Evolutionary conservation across 164 flowering plant species (phyloP).

Genomic region (Hamamelis virginiana): DNA sequence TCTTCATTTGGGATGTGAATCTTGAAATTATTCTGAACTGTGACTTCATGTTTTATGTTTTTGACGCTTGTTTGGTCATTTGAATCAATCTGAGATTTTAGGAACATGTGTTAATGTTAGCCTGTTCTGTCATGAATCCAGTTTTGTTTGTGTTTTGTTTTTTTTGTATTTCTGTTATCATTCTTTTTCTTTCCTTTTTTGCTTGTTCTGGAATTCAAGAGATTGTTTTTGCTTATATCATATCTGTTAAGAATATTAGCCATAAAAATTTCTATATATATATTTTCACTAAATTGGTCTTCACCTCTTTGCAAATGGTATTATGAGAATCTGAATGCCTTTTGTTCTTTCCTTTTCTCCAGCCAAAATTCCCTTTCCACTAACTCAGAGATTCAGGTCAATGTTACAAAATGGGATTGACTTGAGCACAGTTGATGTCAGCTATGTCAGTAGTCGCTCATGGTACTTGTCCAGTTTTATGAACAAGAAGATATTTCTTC

Average conservation of each 20-base stretch:
- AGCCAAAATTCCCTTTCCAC: slow-evolving; percentile 98
- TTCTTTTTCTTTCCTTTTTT: neutral
- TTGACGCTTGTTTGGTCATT: too few species aligned
- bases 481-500: slow-evolving; percentile 4
- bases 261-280: neutral
- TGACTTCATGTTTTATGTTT: too few species aligned
- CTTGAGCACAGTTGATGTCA: slow-evolving; percentile 96
- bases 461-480: slow-evolving; percentile 53
- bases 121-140: neutral
- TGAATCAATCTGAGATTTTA: too few species aligned
- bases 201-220: too few species aligned
- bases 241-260: neutral
- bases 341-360: slow-evolving; percentile 22
- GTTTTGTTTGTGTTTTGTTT: neutral
- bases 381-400: slow-evolving; percentile 96
- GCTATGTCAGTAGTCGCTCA: slow-evolving; percentile 99
- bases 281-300: neutral
- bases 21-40: neutral
- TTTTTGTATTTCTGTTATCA: neutral
- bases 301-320: neutral
- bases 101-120: too few species aligned
- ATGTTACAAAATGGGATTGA: slow-evolving; percentile 99
- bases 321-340: neutral
- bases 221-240: neutral
- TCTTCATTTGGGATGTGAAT: neutral